Evolutionary conservation across 2,329 filamentous ascomycete genomes (phyloP), one percentile per base, ranked within the genome.

Genomic region (Hypoxylon rubiginosum): DNA sequence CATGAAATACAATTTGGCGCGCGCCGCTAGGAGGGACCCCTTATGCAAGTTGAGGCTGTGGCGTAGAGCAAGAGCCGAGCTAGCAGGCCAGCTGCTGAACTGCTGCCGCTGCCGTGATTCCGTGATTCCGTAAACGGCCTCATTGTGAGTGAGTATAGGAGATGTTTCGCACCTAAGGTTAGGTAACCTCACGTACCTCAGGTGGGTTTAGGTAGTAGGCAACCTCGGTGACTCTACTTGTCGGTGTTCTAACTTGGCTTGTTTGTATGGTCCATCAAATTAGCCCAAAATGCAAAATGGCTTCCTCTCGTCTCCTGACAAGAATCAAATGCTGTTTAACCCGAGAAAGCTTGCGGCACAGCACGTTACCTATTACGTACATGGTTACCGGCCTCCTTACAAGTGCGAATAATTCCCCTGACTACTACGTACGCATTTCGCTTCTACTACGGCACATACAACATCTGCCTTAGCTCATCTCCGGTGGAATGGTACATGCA

Each of bases 21-120:
- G 32, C 53, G 34, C 62, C 30, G 46, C 65, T 62, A 62, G 41
- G 26, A 43, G 39, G 49, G 49, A 56, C 66, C 66, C 66, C 58
- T 60, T 68, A 68, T 66, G 62, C 66, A 46, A 43, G 51, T 34
- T 57, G 53, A 60, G n/a, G 30, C 26, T 60, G 24, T 50, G 48
- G 62, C 52, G 53, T 34, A 19, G 24, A 59, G 45, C 46, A 34
- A 17, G 19, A 39, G 55, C 36, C 21, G 51, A 64, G 34, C 41
- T 60, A 60, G 26, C 32, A 32, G 56, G 36, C 36, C 51, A 60
- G 46, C 24, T 36, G 49, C 39, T 36, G 34, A 36, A 15, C 34
- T 36, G n/a, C n/a, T n/a, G n/a, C n/a, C n/a, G 13, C 11, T 62
- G 65, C 65, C 58, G 62, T 55, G 49, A 55, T 51, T 58, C 64